A percentile compares a stretch with the other conserved stretches of the same genome.
Conservation (phyloP, 2,329 filamentous ascomycete genomes). For the Coniochaeta sp. region DNA sequence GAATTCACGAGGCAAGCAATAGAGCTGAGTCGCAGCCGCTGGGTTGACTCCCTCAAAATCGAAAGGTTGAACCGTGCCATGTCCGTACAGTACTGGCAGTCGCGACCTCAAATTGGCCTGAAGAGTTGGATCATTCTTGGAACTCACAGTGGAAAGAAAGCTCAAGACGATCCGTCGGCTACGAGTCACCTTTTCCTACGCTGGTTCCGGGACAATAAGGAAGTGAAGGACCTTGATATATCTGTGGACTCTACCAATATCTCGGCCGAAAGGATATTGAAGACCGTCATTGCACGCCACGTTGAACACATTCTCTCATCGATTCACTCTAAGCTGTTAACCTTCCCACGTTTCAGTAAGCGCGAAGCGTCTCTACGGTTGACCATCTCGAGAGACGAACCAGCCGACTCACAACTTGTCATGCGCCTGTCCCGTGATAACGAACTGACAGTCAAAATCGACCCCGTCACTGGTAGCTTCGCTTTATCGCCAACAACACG, state of each 20-base stretch:
- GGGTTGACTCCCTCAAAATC: slow-evolving; percentile 71
- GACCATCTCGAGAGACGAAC: slow-evolving; percentile 50
- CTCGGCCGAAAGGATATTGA: slow-evolving; percentile 67
- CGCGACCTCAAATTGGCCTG: slow-evolving; percentile 34
- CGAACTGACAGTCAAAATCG: slow-evolving; percentile 56
- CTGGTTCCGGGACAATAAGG: slow-evolving; percentile 80
- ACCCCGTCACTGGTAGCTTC: slow-evolving; percentile 71
- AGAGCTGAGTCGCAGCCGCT: slow-evolving; percentile 60
- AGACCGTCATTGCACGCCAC: slow-evolving; percentile 68
- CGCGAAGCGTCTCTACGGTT: slow-evolving; percentile 52
- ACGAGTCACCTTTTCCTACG: slow-evolving; percentile 54
- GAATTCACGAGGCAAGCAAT: slow-evolving; percentile 72
- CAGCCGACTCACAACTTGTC: slow-evolving; percentile 58
- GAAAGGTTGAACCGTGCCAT: slow-evolving; percentile 76
- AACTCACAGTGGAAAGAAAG: slow-evolving; percentile 54
- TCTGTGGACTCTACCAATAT: slow-evolving; percentile 58
- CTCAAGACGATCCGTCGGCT: slow-evolving; percentile 30
- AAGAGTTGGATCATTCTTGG: slow-evolving; percentile 93
- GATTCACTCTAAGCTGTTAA: slow-evolving; percentile 53
- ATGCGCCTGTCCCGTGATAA: slow-evolving; percentile 62
- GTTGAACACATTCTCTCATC: slow-evolving; percentile 62
- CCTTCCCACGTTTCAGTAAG: slow-evolving; percentile 53
- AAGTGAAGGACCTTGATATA: slow-evolving; percentile 62
- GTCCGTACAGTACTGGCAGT: slow-evolving; percentile 83
- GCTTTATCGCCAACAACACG: slow-evolving; percentile 59